Evolutionary conservation across 106 monocot genomes (phyloP).

Genomic region (Phalaenopsis aphrodite): DNA sequence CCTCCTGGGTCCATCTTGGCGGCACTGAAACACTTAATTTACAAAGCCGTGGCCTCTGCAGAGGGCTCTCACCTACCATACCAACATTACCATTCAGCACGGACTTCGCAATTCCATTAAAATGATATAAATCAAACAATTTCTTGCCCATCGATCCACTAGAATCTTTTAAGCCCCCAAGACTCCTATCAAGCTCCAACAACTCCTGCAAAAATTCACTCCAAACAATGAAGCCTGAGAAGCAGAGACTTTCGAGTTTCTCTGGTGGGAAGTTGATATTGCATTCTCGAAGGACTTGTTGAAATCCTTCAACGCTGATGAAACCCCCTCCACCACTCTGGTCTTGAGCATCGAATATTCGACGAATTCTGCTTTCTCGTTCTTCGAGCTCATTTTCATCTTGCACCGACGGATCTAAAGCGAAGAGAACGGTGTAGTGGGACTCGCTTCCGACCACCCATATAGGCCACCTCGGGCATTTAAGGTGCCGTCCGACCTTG

Average conservation of each 20-base stretch:
- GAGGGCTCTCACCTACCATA: constrained; percentile 25
- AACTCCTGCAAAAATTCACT: constrained; percentile 93
- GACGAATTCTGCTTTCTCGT: constrained; percentile 57
- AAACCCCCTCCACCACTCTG: constrained; percentile 98
- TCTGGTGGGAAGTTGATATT: constrained; percentile 50
- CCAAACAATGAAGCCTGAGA: constrained; percentile 73
- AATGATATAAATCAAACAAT: constrained; percentile 77
- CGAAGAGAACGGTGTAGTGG: constrained; percentile 96
- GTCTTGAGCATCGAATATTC: constrained; percentile 68
- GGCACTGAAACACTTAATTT: constrained; percentile 71
- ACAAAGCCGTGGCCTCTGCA: constrained; percentile 74
- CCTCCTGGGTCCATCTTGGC: constrained; percentile 77
- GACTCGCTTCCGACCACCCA: constrained; percentile 98
- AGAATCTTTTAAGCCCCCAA: constrained; percentile 73
- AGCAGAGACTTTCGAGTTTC: constrained; percentile 45
- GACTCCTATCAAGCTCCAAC: constrained; percentile 62
- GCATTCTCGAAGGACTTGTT: constrained; percentile 58
- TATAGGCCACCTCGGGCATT: constrained; percentile 87
- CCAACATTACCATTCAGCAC: constrained; percentile 36
- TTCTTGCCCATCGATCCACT: constrained; percentile 60
- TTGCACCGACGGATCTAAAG: constrained; percentile 63
- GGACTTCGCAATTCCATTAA: constrained; percentile 93
- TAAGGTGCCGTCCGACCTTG: constrained; percentile 81
- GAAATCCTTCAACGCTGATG: constrained; percentile 69
- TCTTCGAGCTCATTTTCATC: constrained; percentile 79